Evolutionary conservation across 2,329 filamentous ascomycete species (phyloP).

Genomic region (Chaetomium sp.): DNA sequence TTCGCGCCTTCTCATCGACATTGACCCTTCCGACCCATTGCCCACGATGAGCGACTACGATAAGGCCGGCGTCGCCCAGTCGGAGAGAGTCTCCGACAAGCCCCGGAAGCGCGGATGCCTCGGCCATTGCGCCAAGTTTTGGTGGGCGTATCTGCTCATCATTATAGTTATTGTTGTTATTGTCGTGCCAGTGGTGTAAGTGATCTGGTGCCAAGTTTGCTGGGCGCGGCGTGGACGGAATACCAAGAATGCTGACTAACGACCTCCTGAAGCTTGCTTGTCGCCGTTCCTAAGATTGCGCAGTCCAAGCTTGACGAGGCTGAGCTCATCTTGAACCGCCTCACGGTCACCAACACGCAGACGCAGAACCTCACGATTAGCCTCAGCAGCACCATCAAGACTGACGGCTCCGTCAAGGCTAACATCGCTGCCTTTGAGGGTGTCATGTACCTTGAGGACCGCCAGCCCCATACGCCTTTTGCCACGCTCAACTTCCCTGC

Average conservation of each 20-base stretch:
- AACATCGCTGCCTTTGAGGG: constrained; percentile 45
- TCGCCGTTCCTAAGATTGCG: constrained; percentile 50
- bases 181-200: constrained; percentile 55
- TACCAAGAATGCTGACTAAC: constrained; percentile 8
- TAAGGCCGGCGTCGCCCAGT: constrained; percentile 28
- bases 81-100: constrained; percentile 28
- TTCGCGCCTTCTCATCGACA: too few relatives aligned
- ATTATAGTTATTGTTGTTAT: constrained; percentile 45
- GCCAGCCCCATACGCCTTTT: constrained; percentile 42
- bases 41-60: constrained; percentile 19
- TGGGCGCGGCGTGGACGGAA: background rate
- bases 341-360: constrained; percentile 43
- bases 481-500: constrained; percentile 45
- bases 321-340: constrained; percentile 44
- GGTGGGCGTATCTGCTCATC: constrained; percentile 54
- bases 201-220: constrained; percentile 16
- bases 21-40: background rate
- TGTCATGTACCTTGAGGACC: constrained; percentile 49
- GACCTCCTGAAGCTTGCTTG: constrained; percentile 41
- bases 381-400: constrained; percentile 50
- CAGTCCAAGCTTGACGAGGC: constrained; percentile 50
- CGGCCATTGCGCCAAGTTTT: constrained; percentile 49
- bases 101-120: constrained; percentile 35
- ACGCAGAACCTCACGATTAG: constrained; percentile 41
- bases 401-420: constrained; percentile 46